phyloP scores from a whole-genome alignment of 2,329 filamentous ascomycete genomes.

The Pseudocercospora pini-densiflorae region DNA sequence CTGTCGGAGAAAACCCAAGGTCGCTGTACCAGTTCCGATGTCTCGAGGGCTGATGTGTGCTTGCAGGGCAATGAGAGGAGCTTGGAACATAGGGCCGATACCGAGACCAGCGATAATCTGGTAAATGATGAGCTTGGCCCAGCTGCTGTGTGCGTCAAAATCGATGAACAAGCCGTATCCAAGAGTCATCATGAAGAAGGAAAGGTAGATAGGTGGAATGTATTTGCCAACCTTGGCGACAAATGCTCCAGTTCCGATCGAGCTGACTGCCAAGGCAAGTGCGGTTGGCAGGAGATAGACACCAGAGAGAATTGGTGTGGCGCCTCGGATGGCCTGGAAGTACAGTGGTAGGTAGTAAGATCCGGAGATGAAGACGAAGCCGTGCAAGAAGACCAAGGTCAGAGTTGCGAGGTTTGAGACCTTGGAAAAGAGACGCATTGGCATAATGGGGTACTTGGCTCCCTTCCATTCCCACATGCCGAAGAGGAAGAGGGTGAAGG shows the following conservation, averaged over 20 bases:
- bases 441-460: conserved; percentile 79
- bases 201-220: conserved; percentile 57
- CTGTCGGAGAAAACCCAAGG: conserved; percentile 70
- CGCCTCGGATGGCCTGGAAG: conserved; percentile 76
- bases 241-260: conserved; percentile 43
- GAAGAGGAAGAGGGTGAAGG: conserved; percentile 65
- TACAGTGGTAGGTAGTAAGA: conserved; percentile 85
- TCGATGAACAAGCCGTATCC: conserved; percentile 47
- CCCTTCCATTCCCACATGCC: conserved; percentile 73
- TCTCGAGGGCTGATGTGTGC: conserved; percentile 65
- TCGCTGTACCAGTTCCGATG: conserved; percentile 70
- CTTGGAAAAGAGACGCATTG: conserved; percentile 69
- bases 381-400: conserved; percentile 71
- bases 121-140: conserved; percentile 52
- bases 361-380: conserved; percentile 74
- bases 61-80: conserved; percentile 70
- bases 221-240: conserved; percentile 54
- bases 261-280: conserved; percentile 39
- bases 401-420: conserved; percentile 70
- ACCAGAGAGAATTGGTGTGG: conserved; percentile 71
- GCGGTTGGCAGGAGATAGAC: conserved; percentile 56
- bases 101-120: conserved; percentile 68
- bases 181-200: conserved; percentile 44
- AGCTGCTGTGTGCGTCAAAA: conserved; percentile 40
- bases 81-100: conserved; percentile 70